Percentiles rank a stretch among this genome's conserved stretches.
phyloP scores from a whole-genome alignment of 768 basidiomycete species.

The Panaeolus papilionaceus region DNA sequence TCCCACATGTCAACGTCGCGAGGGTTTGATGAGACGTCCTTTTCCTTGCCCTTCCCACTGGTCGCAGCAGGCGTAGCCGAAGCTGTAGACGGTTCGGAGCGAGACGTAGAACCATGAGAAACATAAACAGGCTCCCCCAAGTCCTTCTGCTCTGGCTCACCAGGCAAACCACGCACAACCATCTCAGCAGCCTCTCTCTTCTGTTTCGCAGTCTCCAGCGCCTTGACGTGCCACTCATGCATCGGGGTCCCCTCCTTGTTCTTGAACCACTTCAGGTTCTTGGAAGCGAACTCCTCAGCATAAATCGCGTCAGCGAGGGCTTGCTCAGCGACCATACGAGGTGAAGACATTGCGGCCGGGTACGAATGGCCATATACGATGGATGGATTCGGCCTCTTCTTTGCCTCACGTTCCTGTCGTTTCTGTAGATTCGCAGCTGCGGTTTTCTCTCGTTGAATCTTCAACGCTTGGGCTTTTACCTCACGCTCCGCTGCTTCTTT shows the following conservation, averaged over 20 bases:
- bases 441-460: not conserved
- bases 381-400: not conserved
- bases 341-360: not conserved
- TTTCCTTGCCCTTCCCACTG: not conserved
- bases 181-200: constrained; percentile 8
- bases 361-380: not conserved
- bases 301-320: not conserved
- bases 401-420: not conserved
- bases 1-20: not conserved
- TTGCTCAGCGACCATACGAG: not conserved
- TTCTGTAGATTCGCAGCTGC: not conserved
- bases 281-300: not conserved
- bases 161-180: not conserved
- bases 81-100: not conserved
- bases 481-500: not conserved
- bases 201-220: not conserved
- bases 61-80: not conserved
- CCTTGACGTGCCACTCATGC: not conserved
- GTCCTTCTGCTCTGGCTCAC: not conserved
- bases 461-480: not conserved
- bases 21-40: not conserved
- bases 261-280: not conserved
- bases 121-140: not conserved
- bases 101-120: not conserved
- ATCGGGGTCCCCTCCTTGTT: not conserved